phyloP scores from a whole-genome alignment of 345 rosid genomes.

The Erysimum cheiranthoides region DNA sequence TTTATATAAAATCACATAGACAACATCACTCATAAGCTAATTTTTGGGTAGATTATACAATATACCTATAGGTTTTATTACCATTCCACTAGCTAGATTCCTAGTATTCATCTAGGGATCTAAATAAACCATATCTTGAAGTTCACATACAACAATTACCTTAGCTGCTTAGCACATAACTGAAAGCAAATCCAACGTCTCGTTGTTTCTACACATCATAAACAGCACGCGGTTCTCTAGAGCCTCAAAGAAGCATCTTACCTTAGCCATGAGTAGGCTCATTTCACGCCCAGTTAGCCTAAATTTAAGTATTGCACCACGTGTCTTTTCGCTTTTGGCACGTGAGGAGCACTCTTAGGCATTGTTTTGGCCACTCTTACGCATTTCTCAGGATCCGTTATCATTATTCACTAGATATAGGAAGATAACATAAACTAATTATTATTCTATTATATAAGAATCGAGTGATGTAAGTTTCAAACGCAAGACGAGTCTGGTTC shows the following conservation, averaged over 20 bases:
- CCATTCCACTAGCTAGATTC: not conserved
- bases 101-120: not conserved
- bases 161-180: not conserved
- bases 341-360: conserved; percentile 38
- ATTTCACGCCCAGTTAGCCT: not conserved
- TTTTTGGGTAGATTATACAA: not conserved
- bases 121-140: not conserved
- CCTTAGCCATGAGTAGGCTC: conserved; percentile 7
- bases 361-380: conserved; percentile 30
- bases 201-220: not conserved
- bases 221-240: conserved; percentile 19
- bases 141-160: not conserved
- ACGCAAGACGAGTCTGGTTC: conserved; percentile 32
- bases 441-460: not conserved
- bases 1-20: not conserved
- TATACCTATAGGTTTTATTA: not conserved
- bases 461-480: conserved; percentile 19
- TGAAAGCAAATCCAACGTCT: conserved; percentile 14
- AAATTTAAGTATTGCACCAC: conserved; percentile 16
- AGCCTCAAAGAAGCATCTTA: conserved; percentile 8
- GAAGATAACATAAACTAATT: conserved; percentile 31
- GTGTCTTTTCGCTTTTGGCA: conserved; percentile 38
- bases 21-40: not conserved
- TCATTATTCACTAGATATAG: conserved; percentile 27
- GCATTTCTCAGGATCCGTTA: conserved; percentile 38